Evolutionary conservation across 257 asterid genomes (phyloP), one percentile per base, ranked within the genome.

Genomic region (Phtheirospermum japonicum): DNA sequence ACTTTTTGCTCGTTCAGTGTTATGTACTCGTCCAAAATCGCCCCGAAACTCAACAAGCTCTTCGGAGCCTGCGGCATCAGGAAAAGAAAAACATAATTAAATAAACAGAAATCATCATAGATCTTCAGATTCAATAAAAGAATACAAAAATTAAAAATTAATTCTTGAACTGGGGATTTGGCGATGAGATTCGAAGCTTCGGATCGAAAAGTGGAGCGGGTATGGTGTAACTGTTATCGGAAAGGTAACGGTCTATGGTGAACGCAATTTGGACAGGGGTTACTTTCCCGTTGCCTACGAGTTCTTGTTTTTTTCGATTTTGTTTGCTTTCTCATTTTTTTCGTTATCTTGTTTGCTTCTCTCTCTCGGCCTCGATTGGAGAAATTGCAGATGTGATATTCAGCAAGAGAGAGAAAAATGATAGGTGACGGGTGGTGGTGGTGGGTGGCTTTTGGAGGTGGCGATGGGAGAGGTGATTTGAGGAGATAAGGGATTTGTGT

Each of bases 11-110:
- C 99, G 83, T 92, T 92, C 72, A 92, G 30, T 11, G 84, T 55
- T 20, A 92, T 80, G 73, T 92, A 92, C 75, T 92, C 99, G 17
- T 92, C 96, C 80, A 92, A 64, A 65, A 92, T 86, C 28, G 77
- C 88, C 11, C 82, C 87, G 80, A 92, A 79, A 69, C 89, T 80
- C 94, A 92, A 64, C 80, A 92, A 71, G 69, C 78, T 82, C 80
- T 85, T 89, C 14, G 99, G 97, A 31, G 90, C 92, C 99, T 92
- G 36, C n/a, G n/a, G n/a, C n/a, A n/a, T n/a, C n/a, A n/a, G n/a
- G n/a, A 34, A 68, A 26, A 11, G 1, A 2, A n/a, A n/a, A n/a
- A n/a, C n/a, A n/a, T n/a, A n/a, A n/a, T n/a, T 1, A 51, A 13
- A 43, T 4, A 23, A 12, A n/a, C n/a, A n/a, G n/a, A n/a, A n/a